Evolutionary conservation across 2,329 filamentous ascomycete species (phyloP), one percentile per base, ranked within the genome.

Genomic region (Scytalidium lignicola): DNA sequence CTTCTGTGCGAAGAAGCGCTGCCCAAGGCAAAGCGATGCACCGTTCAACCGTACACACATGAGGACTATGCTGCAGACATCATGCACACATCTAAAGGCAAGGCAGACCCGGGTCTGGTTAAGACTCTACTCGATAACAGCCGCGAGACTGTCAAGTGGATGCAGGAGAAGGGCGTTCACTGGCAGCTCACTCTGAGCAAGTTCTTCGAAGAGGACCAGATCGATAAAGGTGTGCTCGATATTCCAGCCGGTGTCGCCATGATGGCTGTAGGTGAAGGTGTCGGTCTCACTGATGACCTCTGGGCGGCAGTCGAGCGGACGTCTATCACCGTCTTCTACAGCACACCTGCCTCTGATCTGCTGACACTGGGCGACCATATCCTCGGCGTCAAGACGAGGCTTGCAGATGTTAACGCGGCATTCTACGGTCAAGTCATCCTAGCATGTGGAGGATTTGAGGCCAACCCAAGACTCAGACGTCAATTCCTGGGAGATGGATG

Each of bases 381-480:
- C 4, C 32, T 37, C n/a, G 32, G 32, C 32, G 32, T 37, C 32
- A 37, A 37, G 15, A 13, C 32, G 5, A 8, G 32, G 32, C 76
- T 0, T 57, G 76, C 46, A 75, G 80, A 51, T 79, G 78, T 1
- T 80, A 80, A 0, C 82, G 82, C 55, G 77, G 79, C 0, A 63
- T 84, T 8, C 72, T 37, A 37, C 15, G 32, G 32, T 15, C 32
- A 37, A 13, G 68, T 81, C 1, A 67, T 83, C n/a, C 60, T 83
- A 1, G 76, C 76, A 9, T 78, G 78, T 7, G 82, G 83, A 1
- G 82, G 82, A 0, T 85, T 85, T 56, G 79, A 85, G 62, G 74
- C 81, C 12, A 82, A 76, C 46, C 69, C 80, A 0, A 67, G 71
- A 6, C 68, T 84, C 68, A 71, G 80, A 7, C 65, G 70, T 7